These are phyloP conservation scores for Rhodotorula kratochvilovae DNA, from an alignment of 768 basidiomycete genomes.

Conservation along the genomic window DNA sequence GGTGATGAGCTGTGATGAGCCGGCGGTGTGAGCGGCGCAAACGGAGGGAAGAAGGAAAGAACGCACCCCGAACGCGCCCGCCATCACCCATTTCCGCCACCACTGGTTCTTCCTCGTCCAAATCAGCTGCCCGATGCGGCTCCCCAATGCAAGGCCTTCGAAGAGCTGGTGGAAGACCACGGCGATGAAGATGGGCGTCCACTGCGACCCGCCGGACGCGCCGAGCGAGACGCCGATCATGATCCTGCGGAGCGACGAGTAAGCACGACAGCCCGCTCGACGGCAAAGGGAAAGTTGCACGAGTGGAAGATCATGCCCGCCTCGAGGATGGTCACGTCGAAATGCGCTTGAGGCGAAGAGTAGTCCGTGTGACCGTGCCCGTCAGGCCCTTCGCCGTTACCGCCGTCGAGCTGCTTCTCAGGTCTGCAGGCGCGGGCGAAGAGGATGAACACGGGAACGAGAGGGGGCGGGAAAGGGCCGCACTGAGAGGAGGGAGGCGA, in stretches of 20 bases:
- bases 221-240: constrained; percentile 49
- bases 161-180: constrained; percentile 46
- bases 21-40: neutral
- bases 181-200: constrained; percentile 47
- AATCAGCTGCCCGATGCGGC: constrained; percentile 41
- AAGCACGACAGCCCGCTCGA: too few relatives aligned
- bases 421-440: too few relatives aligned
- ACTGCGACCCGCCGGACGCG: constrained; percentile 41
- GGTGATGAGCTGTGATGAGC: constrained; percentile 42
- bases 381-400: too few relatives aligned
- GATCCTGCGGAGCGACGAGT: constrained; percentile 38
- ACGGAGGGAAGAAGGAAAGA: neutral
- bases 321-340: constrained; percentile 43
- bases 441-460: too few relatives aligned
- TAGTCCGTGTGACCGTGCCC: too few relatives aligned
- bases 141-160: constrained; percentile 45
- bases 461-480: too few relatives aligned
- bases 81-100: constrained; percentile 39
- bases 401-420: neutral
- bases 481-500: neutral
- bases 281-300: neutral
- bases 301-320: constrained; percentile 45
- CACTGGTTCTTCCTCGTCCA: constrained; percentile 11
- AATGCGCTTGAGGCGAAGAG: constrained; percentile 37
- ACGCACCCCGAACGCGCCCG: constrained; percentile 16